A percentile compares a stretch with the other conserved stretches of the same genome.
phyloP scores from a whole-genome alignment of 2,329 filamentous ascomycete species.

The Botrytis fragariae region DNA sequence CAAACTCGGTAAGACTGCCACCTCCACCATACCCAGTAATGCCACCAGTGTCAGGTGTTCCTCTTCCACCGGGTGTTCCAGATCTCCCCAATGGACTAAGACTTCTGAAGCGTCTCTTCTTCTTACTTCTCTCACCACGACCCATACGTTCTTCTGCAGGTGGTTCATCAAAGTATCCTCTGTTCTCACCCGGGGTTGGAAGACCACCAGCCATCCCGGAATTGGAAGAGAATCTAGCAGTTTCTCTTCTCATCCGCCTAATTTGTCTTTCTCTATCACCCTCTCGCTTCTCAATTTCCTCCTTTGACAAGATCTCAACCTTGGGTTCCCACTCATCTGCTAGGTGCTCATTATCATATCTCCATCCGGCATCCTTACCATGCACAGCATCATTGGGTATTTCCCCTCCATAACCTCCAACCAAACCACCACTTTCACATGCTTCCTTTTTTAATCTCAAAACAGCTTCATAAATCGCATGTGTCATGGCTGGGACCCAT shows the following conservation, averaged over 20 bases:
- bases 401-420: constrained; percentile 70
- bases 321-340: constrained; percentile 83
- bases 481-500: constrained; percentile 91
- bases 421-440: constrained; percentile 83
- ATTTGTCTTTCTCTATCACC: constrained; percentile 91
- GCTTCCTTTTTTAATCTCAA: constrained; percentile 93
- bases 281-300: constrained; percentile 97
- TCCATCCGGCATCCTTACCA: constrained; percentile 82
- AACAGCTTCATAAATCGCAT: constrained; percentile 95
- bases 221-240: constrained; percentile 85
- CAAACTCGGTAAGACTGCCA: constrained; percentile 67
- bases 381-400: constrained; percentile 88
- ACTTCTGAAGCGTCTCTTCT: constrained; percentile 89
- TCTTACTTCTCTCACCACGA: constrained; percentile 87
- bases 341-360: constrained; percentile 89
- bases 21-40: constrained; percentile 57
- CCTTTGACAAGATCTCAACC: constrained; percentile 79
- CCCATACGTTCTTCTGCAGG: constrained; percentile 76
- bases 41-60: constrained; percentile 82
- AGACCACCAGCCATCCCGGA: constrained; percentile 76
- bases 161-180: constrained; percentile 50
- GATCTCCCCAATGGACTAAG: constrained; percentile 73
- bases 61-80: constrained; percentile 66
- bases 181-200: constrained; percentile 52
- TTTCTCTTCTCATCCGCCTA: constrained; percentile 81